These are phyloP conservation scores for Xylariaceae sp. DNA, from an alignment of 2,329 filamentous ascomycete species.

Conservation along the genomic window DNA sequence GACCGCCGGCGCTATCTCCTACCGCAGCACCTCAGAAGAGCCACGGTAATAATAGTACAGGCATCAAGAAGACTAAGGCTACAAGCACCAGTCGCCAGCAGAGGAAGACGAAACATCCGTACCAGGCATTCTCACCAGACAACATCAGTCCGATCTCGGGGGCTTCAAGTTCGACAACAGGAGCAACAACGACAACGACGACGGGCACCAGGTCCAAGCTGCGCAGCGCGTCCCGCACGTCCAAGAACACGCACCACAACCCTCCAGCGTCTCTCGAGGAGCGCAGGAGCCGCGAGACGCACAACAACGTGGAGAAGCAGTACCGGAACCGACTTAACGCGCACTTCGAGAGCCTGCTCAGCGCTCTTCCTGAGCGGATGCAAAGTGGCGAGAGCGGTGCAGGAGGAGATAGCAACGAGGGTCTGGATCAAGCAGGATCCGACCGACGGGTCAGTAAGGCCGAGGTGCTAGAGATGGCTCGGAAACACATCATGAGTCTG, in stretches of 20 bases:
- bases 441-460: slow-evolving; percentile 37
- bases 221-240: slow-evolving; percentile 30
- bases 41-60: slow-evolving; percentile 17
- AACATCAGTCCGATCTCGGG: too few species aligned
- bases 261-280: slow-evolving; percentile 30
- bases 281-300: slow-evolving; percentile 32
- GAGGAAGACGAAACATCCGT: slow-evolving; percentile 16
- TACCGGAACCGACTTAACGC: slow-evolving; percentile 43
- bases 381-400: slow-evolving; percentile 27
- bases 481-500: slow-evolving; percentile 36
- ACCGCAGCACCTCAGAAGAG: slow-evolving; percentile 15
- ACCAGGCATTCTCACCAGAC: slow-evolving; percentile 17
- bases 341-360: slow-evolving; percentile 40
- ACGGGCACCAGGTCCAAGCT: slow-evolving; percentile 24
- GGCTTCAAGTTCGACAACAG: slow-evolving; percentile 2
- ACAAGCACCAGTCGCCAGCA: too few species aligned
- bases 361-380: slow-evolving; percentile 35
- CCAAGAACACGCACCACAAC: slow-evolving; percentile 33
- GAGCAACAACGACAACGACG: not conserved
- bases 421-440: too few species aligned
- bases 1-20: slow-evolving; percentile 19
- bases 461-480: slow-evolving; percentile 41
- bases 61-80: too few species aligned
- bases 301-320: slow-evolving; percentile 45
- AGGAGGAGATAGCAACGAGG: slow-evolving; percentile 21